Evolutionary conservation across 2,329 filamentous ascomycete genomes (phyloP), one percentile per base, ranked within the genome.

Genomic region (Diaporthe sp.): DNA sequence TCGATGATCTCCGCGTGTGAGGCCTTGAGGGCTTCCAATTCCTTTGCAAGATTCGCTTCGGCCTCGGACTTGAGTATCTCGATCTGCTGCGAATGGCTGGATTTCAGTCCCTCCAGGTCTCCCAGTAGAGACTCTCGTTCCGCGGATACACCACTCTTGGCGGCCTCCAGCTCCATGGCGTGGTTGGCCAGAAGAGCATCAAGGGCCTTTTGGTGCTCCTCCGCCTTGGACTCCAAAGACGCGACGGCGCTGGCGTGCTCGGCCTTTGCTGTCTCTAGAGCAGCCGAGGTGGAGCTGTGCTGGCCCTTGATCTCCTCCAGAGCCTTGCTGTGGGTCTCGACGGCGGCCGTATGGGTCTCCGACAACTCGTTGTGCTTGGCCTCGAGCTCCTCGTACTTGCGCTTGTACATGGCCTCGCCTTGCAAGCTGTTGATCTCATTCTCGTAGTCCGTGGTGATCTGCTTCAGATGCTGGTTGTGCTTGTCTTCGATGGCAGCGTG

Each of bases 401-500:
- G 88, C 83, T 91, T 92, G 82, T 91, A 91, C 80, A 89, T 89
- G 19, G 91, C 90, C 76, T 92, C 90, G 30, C 90, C 90, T 73
- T 88, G 87, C 22, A 92, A 87, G 74, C 88, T 88, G 79, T 92
- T 90, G 71, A 93, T 92, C 80, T 92, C 90, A n/a, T 87, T 86
- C 80, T 92, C 89, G 77, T 91, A 92, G 77, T 92, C 90, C 76
- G 89, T 85, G 1, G 90, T 90, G 72, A 92, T 82, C 75, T 87
- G 87, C 80, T 89, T 86, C 77, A 93, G 85, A 79, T 90, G 89
- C 77, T 88, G 86, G 75, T 89, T 86, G 79, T 92, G 89, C 80
- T 87, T 88, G 55, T 85, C 83, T 35, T 81, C 79, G 0, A 83
- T 80, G 3, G 81, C 77, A n/a, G 83, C 81, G 74, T 85, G 84